A percentile compares a stretch with the other conserved stretches of the same genome.
These are phyloP conservation scores for Hawksworthiomyces lignivorus DNA, from an alignment of 2,329 filamentous ascomycete species.

Conservation along the genomic window DNA sequence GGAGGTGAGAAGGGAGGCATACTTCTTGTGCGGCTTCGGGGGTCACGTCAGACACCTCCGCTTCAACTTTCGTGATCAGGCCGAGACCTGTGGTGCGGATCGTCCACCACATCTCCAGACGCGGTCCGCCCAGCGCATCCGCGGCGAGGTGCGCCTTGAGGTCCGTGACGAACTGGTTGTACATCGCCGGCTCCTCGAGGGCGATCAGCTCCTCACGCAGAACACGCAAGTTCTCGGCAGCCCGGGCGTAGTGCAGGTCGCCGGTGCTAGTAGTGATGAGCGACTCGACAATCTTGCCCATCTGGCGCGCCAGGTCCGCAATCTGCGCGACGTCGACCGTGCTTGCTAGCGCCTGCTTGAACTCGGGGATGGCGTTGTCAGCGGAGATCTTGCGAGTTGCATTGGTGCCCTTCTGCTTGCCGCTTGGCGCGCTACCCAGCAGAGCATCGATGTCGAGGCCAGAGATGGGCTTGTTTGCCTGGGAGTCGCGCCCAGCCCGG, in stretches of 20 bases:
- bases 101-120: constrained; percentile 75
- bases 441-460: constrained; percentile 81
- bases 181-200: constrained; percentile 67
- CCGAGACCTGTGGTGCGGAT: constrained; percentile 62
- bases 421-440: constrained; percentile 42
- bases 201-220: constrained; percentile 71
- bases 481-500: constrained; percentile 58
- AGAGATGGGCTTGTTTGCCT: constrained; percentile 66
- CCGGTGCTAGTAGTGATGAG: constrained; percentile 68
- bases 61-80: constrained; percentile 58
- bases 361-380: constrained; percentile 80
- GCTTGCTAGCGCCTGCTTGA: constrained; percentile 67
- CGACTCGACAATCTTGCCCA: constrained; percentile 61
- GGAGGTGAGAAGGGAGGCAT: background rate
- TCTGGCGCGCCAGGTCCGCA: constrained; percentile 62
- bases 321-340: constrained; percentile 55
- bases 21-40: constrained; percentile 64
- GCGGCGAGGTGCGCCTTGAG: constrained; percentile 66
- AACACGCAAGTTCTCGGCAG: constrained; percentile 66
- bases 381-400: constrained; percentile 34
- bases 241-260: constrained; percentile 64
- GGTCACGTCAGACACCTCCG: constrained; percentile 57
- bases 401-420: constrained; percentile 19
- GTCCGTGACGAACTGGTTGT: constrained; percentile 63
- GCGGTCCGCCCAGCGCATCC: constrained; percentile 66